Base-by-base conservation (phyloP, 768 basidiomycete genomes). In the Mycena polygramma region DNA sequence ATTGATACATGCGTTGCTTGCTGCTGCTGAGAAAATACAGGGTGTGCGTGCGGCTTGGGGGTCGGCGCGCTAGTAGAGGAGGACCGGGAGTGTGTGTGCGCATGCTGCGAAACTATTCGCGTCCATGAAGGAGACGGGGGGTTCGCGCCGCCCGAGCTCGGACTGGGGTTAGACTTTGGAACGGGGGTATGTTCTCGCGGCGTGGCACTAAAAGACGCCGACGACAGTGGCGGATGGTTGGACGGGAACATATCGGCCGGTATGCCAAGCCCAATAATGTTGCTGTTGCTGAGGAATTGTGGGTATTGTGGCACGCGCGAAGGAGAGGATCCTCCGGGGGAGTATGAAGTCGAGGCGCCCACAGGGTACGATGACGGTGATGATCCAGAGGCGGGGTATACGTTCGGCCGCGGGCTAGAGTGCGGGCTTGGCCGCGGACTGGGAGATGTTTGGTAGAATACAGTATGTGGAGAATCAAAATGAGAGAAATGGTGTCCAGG, bases 361-460 rank as follows among this genome's bases (percentile, higher is more conserved):
- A 55, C 35, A 6, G 68, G 30, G 61, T 66, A 68, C 43, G 66
- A 41, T 19, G 71, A 60, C 45, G 68, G 41, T n/a, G 66, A 45
- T 7, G 72, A 79, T 80, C 81, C 82, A 65, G 82, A 74, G 68
- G 73, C 77, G 59, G 86, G 85, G 83, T 88, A 86, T 86, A 85
- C 75, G 71, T 81, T 81, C 43, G 85, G 81, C 71, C 84, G 83
- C 58, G 87, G 85, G 46, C 72, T 73, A 26, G 72, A 73, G 9
- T 73, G 72, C 46, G 72, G 72, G 51, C 64, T 66, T 2, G 86
- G 85, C 71, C 85, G 80, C 63, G 86, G 83, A 66, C 85, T 83
- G 36, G 90, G 83, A 66, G 85, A 83, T 37, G 90, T 91, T 82
- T 92, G 88, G 78, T 91, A 92, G 82, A 83, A 91, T 87, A 92